A percentile compares a stretch with the other conserved stretches of the same genome.
phyloP scores from a whole-genome alignment of 805 yeast genomes.

The Torulaspora quercuum region DNA sequence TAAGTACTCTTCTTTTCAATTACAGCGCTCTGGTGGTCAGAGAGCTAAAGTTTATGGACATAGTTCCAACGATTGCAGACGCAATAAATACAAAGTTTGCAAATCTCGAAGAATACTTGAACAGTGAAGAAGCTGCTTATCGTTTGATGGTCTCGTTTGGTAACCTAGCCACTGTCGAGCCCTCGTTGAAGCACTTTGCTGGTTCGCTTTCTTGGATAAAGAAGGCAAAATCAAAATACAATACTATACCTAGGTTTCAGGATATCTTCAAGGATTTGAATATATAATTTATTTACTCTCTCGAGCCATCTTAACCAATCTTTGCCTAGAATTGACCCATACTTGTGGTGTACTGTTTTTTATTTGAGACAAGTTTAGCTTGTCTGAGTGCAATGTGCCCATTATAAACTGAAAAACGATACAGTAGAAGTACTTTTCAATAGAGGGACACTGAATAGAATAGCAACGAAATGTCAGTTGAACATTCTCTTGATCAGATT shows the following conservation, averaged over 20 bases:
- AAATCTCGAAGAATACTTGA: constrained; percentile 30
- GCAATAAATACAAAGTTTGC: constrained; percentile 32
- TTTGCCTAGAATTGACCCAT: too few species aligned
- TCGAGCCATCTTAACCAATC: constrained; percentile 6
- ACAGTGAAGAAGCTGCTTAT: constrained; percentile 64
- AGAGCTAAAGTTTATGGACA: constrained; percentile 27
- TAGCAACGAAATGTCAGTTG: constrained; percentile 23
- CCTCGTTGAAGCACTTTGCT: constrained; percentile 31
- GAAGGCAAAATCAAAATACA: constrained; percentile 22
- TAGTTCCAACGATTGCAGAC: constrained; percentile 34
- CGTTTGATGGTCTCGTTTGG: constrained; percentile 62
- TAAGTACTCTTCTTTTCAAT: constrained; percentile 51
- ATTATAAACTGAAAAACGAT: too few species aligned
- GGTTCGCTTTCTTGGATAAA: constrained; percentile 33
- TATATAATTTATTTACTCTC: constrained; percentile 20
- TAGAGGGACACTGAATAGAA: too few species aligned
- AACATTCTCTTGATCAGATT: constrained; percentile 19
- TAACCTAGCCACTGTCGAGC: constrained; percentile 44
- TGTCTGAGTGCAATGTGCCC: too few species aligned
- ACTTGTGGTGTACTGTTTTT: too few species aligned
- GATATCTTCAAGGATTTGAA: constrained; percentile 21
- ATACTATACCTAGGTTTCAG: constrained; percentile 24
- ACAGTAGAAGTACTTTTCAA: too few species aligned
- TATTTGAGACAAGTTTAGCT: too few species aligned
- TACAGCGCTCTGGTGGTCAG: constrained; percentile 42